These are phyloP conservation scores for Daldinia sp. DNA, from an alignment of 2,329 filamentous ascomycete genomes.

Conservation along the genomic window DNA sequence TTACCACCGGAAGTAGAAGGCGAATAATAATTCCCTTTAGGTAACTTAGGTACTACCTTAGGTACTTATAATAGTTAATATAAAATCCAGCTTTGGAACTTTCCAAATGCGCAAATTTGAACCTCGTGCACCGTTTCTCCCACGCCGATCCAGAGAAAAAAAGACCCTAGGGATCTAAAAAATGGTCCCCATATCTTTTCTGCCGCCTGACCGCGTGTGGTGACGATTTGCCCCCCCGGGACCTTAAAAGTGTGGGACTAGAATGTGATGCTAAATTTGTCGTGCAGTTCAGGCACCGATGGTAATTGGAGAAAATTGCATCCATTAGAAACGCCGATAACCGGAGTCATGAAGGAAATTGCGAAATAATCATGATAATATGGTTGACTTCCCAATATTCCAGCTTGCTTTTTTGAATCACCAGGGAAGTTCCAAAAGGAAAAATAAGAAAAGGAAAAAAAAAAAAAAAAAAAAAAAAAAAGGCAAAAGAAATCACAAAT, in stretches of 20 bases:
- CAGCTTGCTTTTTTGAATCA: not conserved
- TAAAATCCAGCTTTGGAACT: not conserved
- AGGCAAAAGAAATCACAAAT: conserved; percentile 5
- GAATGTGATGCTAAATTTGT: conserved; percentile 8
- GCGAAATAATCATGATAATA: not conserved
- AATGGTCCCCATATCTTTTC: not conserved
- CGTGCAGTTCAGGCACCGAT: conserved; percentile 17
- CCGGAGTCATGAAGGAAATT: conserved; percentile 15
- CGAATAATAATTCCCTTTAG: conserved; percentile 6
- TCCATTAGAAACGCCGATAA: conserved; percentile 34
- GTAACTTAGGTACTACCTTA: too few relatives aligned
- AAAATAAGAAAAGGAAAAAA: not conserved
- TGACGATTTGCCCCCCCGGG: conserved; percentile 11
- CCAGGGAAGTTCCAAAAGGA: not conserved
- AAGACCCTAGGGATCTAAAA: conserved; percentile 2
- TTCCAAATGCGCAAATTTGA: conserved; percentile 3
- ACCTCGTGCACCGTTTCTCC: not conserved
- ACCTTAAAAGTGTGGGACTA: conserved; percentile 39
- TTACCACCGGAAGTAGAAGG: conserved; percentile 16
- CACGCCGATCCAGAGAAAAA: not conserved
- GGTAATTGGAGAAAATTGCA: conserved; percentile 17
- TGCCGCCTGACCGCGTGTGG: conserved; percentile 19
- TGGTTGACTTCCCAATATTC: conserved; percentile 3
- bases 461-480: conserved; percentile 11
- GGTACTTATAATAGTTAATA: not conserved